phyloP scores from a whole-genome alignment of 2,329 filamentous ascomycete genomes.

The Diaporthe sp. region DNA sequence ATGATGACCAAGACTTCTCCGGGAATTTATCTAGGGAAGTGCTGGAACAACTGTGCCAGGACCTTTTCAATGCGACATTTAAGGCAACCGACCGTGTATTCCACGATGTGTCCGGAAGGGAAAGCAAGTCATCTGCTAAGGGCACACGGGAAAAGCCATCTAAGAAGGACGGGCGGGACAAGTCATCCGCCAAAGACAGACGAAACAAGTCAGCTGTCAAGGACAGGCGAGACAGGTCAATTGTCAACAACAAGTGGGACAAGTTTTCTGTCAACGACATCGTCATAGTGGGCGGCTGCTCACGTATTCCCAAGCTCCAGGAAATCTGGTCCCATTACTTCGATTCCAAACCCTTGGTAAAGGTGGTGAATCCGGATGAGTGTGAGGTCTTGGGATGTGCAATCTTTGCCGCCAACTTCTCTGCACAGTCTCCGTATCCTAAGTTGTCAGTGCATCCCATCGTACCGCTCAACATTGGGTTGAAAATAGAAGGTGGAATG shows the following conservation, averaged over 20 bases:
- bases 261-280: background rate
- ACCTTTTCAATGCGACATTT: background rate
- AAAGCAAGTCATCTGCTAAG: background rate
- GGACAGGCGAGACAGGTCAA: background rate
- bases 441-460: background rate
- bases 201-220: no score
- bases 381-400: background rate
- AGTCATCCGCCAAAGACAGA: background rate
- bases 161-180: no score
- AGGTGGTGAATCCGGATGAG: background rate
- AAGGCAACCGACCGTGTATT: background rate
- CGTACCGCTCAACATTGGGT: background rate
- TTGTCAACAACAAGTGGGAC: background rate
- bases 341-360: background rate
- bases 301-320: background rate
- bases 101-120: background rate
- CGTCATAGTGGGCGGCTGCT: background rate
- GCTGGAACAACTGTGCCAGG: background rate
- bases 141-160: no score
- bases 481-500: background rate
- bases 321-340: background rate
- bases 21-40: background rate
- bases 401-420: background rate
- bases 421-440: background rate
- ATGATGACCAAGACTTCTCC: background rate